Evolutionary conservation across 306 rosid genomes (phyloP).

Genomic region (Fagus sylvatica): DNA sequence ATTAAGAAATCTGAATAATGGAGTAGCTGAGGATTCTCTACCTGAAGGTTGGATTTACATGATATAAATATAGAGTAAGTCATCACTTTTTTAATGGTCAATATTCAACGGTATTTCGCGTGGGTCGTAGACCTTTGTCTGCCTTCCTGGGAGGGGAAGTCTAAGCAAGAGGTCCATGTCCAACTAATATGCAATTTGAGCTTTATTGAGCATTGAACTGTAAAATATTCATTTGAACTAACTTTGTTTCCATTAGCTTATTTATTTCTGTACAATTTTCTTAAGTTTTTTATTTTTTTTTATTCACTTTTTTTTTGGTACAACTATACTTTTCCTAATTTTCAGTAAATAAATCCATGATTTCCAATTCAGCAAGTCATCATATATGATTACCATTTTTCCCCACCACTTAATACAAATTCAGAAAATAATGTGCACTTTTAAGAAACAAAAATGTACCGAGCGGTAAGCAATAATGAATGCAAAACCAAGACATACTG

Average conservation of each 20-base stretch:
- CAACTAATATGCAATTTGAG: neutral
- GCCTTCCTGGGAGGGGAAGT: neutral
- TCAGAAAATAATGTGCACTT: neutral
- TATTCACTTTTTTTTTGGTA: too few species aligned
- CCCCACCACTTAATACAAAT: neutral
- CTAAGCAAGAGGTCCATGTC: neutral
- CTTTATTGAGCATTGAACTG: neutral
- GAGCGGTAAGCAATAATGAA: neutral
- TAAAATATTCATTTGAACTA: neutral
- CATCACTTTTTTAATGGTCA: neutral
- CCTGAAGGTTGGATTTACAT: neutral
- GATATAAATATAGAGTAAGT: neutral
- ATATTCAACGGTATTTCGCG: neutral
- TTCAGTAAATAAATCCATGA: too few species aligned
- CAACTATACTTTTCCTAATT: too few species aligned
- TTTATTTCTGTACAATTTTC: too few species aligned
- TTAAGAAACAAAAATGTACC: neutral
- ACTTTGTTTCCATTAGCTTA: neutral
- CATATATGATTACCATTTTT: neutral
- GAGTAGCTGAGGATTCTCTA: slow-evolving; percentile 5
- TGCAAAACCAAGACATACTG: neutral
- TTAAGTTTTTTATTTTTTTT: too few species aligned
- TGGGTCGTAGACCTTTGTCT: neutral
- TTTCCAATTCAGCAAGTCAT: neutral
- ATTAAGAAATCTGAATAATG: neutral